These are phyloP conservation scores for Austroboletus novae-zelandiae DNA, from an alignment of 1,284 basidiomycete species.

Conservation along the genomic window DNA sequence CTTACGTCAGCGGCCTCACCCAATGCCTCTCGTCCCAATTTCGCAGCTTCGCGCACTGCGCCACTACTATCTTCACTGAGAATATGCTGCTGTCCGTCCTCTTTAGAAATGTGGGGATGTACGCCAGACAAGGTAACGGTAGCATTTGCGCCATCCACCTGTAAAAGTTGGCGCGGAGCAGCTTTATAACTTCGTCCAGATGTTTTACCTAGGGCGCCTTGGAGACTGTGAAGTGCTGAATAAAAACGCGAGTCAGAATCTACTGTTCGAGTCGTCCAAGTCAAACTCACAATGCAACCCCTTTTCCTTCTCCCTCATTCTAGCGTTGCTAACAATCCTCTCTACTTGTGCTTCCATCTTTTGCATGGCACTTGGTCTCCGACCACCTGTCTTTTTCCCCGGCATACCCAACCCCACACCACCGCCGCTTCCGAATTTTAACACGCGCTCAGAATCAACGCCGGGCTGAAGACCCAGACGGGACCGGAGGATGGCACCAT, in stretches of 20 bases:
- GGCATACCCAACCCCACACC: constrained; percentile 63
- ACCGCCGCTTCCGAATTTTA: constrained; percentile 83
- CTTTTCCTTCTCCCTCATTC: constrained; percentile 82
- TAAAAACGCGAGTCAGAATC: constrained; percentile 11
- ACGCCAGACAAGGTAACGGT: constrained; percentile 53
- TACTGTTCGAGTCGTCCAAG: neutral
- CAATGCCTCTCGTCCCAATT: constrained; percentile 65
- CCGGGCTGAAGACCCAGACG: constrained; percentile 65
- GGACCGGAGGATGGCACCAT: constrained; percentile 77
- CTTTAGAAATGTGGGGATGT: constrained; percentile 57
- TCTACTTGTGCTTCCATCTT: constrained; percentile 98
- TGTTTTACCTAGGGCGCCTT: constrained; percentile 95
- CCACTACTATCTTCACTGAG: constrained; percentile 44
- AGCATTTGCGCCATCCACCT: constrained; percentile 65
- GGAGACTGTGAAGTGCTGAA: constrained; percentile 75
- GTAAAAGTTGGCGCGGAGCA: constrained; percentile 92
- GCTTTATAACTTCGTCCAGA: constrained; percentile 90
- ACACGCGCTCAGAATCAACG: constrained; percentile 66
- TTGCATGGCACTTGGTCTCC: constrained; percentile 92
- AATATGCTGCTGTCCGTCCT: constrained; percentile 34
- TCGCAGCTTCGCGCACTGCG: constrained; percentile 68
- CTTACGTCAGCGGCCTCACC: constrained; percentile 54
- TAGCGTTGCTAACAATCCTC: constrained; percentile 90
- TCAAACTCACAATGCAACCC: constrained; percentile 59
- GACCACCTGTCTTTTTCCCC: constrained; percentile 59